A percentile compares a stretch with the other conserved stretches of the same genome.
Conservation (phyloP, 371 early-diverging fungal species). For the Parasitella parasitica region DNA sequence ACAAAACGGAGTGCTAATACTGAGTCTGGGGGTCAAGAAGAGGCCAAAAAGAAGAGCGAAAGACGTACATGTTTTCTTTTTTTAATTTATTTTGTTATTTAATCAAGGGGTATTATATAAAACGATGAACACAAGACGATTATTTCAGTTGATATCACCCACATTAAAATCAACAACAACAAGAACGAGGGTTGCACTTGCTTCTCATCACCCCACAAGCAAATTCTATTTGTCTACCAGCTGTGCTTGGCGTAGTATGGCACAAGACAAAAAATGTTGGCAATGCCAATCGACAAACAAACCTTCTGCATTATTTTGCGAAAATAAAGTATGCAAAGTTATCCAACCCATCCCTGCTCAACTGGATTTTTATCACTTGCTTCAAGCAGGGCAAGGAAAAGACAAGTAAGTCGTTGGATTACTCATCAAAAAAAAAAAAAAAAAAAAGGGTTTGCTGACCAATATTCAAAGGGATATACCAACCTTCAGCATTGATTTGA, state of each 20-base stretch:
- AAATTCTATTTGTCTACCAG: conserved; percentile 1
- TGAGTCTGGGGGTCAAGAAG: background rate
- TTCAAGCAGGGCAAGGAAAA: conserved; percentile 31
- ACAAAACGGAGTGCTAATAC: background rate
- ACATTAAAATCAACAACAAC: conserved; percentile 1
- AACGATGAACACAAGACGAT: conserved; percentile 13
- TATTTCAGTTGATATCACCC: conserved; percentile 3
- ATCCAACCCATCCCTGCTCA: conserved; percentile 68
- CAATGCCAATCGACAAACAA: conserved; percentile 50
- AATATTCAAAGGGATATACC: conserved; percentile 39
- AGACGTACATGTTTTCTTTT: background rate
- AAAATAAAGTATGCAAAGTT: conserved; percentile 60
- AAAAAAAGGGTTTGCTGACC: background rate
- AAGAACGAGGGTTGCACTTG: conserved; percentile 5
- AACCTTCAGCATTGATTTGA: conserved; percentile 69
- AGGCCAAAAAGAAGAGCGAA: background rate
- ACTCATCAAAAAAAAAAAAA: background rate
- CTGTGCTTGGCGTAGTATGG: conserved; percentile 11
- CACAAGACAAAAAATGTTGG: conserved; percentile 43
- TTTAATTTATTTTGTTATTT: conserved; percentile 3
- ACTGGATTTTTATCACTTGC: conserved; percentile 68
- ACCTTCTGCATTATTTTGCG: conserved; percentile 47
- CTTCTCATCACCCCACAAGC: background rate
- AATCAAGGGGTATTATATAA: conserved; percentile 11
- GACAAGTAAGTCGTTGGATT: conserved; percentile 22